Conservation (phyloP, 306 rosid genomes). For the Casuarina cunninghamiana region DNA sequence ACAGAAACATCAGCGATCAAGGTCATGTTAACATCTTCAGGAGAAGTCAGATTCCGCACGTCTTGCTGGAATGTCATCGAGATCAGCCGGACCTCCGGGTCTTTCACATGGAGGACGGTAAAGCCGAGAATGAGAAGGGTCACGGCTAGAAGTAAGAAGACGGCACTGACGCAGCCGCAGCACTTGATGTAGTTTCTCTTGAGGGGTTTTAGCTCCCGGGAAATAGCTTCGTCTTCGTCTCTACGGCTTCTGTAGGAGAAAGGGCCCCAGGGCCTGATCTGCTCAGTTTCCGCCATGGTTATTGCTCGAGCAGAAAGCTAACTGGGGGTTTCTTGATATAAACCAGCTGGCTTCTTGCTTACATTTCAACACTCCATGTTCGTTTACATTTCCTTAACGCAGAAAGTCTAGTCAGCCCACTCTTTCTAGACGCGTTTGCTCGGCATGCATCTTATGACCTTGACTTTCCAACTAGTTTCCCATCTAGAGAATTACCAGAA, state of each 20-base stretch:
- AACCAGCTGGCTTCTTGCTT: neutral
- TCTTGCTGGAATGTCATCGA: slow-evolving; percentile 1
- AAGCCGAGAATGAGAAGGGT: slow-evolving; percentile 37
- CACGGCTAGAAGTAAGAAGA: slow-evolving; percentile 39
- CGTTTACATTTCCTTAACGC: no score
- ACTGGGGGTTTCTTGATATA: slow-evolving; percentile 7
- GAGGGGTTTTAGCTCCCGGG: neutral
- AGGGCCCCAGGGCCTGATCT: slow-evolving; percentile 41
- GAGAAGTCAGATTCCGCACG: neutral
- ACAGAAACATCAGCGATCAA: slow-evolving; percentile 36
- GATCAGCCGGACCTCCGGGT: slow-evolving; percentile 31
- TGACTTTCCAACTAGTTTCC: neutral
- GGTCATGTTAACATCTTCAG: slow-evolving; percentile 1
- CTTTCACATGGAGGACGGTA: slow-evolving; percentile 46
- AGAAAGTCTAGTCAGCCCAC: neutral
- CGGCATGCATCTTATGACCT: slow-evolving; percentile 10
- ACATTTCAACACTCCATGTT: no score
- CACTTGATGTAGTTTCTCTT: slow-evolving; percentile 30
- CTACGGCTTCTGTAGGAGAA: slow-evolving; percentile 9
- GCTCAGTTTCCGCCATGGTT: slow-evolving; percentile 33
- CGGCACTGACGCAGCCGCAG: slow-evolving; percentile 44
- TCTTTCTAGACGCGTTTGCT: slow-evolving; percentile 19
- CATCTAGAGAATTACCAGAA: neutral
- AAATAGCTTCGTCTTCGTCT: slow-evolving; percentile 6
- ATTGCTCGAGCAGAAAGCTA: neutral